Base-by-base conservation (phyloP, 352 stramenopile species). In the Pythium aquatile region DNA sequence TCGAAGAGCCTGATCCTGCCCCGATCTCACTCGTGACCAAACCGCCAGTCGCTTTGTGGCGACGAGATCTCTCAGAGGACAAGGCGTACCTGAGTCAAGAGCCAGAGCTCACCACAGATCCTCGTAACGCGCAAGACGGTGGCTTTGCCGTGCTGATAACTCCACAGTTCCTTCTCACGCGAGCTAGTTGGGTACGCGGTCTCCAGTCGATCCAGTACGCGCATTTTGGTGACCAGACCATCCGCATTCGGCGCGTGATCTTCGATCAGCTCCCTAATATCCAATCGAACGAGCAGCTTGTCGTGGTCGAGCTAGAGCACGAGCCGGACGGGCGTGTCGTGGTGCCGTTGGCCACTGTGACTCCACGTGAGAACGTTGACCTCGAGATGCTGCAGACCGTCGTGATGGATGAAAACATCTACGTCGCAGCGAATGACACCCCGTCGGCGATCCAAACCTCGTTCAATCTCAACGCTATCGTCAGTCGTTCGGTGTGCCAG, bases 71-170 rank as follows among this genome's bases (percentile, higher is more conserved):
- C 5, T 32, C 8, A 13, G 8, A n/a, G 17, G 16, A 44, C 16
- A 67, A 48, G 17, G 65, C 33, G 1, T 72, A 60, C 39, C 39
- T 72, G 33, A 72, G 49, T 32, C 20, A 10, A 16, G 29, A 52
- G 17, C 10, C 17, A 1, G 53, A 62, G 28, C 54, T 72, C 7
- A 28, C 47, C 11, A 20, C 29, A 14, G 29, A 64, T 46, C 10
- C 59, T 24, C 37, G 9, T n/a, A 26, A 29, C 2, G 32, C 32
- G 26, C 20, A 1, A 2, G 49, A 67, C 14, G 66, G 66, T 13
- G 66, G 60, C 2, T 20, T 73, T 32, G 66, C 55, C 11, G 60
- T 68, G 16, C 40, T 68, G 28, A 65, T 73, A 9, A 48, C 66
- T 5, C 51, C 56, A 5, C 60, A 28, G 46, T 68, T 68, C 20